Percentiles rank a stretch among this genome's conserved stretches.
Evolutionary conservation across 2,329 filamentous ascomycete genomes (phyloP).

Genomic region (Penicillium sp.): DNA sequence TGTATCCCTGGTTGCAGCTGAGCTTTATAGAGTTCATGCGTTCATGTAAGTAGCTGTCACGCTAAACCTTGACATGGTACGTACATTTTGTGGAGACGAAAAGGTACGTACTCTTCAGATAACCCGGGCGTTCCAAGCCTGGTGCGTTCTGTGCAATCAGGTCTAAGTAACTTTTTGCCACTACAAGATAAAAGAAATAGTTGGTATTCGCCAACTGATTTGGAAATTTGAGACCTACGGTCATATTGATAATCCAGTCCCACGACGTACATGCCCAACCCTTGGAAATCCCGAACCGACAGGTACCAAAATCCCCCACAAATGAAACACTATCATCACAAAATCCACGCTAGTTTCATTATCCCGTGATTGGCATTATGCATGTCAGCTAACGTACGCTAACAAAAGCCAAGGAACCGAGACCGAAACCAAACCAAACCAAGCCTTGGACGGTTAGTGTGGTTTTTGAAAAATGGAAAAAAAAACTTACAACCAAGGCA

Average conservation of each 20-base stretch:
- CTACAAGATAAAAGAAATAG: no score
- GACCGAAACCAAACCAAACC: background rate
- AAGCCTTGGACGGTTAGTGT: background rate
- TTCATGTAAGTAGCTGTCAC: background rate
- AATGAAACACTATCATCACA: background rate
- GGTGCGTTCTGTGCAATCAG: no score
- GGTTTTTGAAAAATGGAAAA: background rate
- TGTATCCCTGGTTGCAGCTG: background rate
- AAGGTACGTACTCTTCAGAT: background rate
- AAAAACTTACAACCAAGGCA: background rate
- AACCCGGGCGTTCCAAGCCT: no score
- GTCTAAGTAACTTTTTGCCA: no score
- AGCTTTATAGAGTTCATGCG: background rate
- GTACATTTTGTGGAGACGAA: background rate
- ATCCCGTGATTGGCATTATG: background rate
- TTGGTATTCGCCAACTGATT: background rate
- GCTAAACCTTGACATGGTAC: background rate
- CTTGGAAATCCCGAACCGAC: background rate
- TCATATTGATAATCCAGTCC: background rate
- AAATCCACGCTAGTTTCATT: background rate
- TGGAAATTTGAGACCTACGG: background rate
- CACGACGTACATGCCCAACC: background rate
- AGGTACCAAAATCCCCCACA: background rate
- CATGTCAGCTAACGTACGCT: background rate
- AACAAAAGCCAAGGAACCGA: background rate